Evolutionary conservation across 768 basidiomycete genomes (phyloP), one percentile per base, ranked within the genome.

Genomic region (Kwoniella europaea): DNA sequence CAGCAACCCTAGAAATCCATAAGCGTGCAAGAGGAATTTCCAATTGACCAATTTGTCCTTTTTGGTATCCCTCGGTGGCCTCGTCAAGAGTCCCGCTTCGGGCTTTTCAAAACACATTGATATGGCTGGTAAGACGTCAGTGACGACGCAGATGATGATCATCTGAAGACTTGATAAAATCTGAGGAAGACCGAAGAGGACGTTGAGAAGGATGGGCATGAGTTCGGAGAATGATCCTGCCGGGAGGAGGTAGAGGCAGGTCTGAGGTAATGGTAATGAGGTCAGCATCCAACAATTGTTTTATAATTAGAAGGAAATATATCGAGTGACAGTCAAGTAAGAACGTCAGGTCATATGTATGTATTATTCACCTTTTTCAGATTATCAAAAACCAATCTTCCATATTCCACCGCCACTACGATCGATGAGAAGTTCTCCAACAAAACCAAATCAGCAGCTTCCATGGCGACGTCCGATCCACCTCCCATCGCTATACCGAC

Each of bases 341-440:
- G 46, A 4, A 20, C 0, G 5, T 44, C 42, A 15, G 44, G 20
- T 22, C 16, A 13, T 13, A 5, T 3, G 52, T 18, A 15, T 44
- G 15, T 12, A 63, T 43, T 68, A 71, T 35, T 68, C 29, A 74
- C 73, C 74, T 84, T 84, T 41, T 73, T 86, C 43, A 90, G 84
- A 74, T 90, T 90, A 76, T 90, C 89, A 74, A 88, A 90, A 18
- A 88, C 87, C 15, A 89, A 84, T 46, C 89, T 88, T 73, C 80
- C 75, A 61, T 72, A 74, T 55, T 76, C 74, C 10, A 81, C 72
- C 10, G 82, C 83, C 3, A 77, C 82, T 52, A 83, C 76, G 63
- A 85, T 84, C 15, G 84, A 80, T 0, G 82, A 79, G 74, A 85
- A 85, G 29, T 67, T 69, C 15, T 83, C 83, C 16, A 85, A 76